Percentiles rank a stretch among this genome's conserved stretches.
These are phyloP conservation scores for Leccinum longicurvipes DNA, from an alignment of 768 basidiomycete species.

Conservation along the genomic window DNA sequence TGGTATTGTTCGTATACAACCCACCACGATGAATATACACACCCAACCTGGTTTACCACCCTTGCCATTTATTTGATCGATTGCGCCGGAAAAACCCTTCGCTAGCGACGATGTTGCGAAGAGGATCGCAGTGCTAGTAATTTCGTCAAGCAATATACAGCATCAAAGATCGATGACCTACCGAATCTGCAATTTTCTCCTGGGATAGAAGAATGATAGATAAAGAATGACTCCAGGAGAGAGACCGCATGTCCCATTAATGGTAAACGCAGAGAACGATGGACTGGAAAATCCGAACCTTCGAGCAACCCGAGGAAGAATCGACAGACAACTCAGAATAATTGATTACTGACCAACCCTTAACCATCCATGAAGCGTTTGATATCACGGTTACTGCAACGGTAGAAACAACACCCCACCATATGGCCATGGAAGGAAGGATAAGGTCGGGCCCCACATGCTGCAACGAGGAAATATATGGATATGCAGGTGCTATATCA, in stretches of 20 bases:
- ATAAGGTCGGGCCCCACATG: slow-evolving; percentile 50
- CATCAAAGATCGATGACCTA: not conserved
- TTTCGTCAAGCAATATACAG: not conserved
- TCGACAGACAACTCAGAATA: slow-evolving; percentile 54
- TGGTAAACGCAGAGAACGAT: slow-evolving; percentile 1
- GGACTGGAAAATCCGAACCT: slow-evolving; percentile 34
- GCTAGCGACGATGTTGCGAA: slow-evolving; percentile 47
- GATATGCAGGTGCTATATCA: not conserved
- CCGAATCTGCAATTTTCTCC: slow-evolving; percentile 25
- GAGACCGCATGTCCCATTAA: slow-evolving; percentile 45
- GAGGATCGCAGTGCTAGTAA: slow-evolving; percentile 35
- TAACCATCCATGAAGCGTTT: not conserved
- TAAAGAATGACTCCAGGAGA: slow-evolving; percentile 58
- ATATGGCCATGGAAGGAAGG: slow-evolving; percentile 56
- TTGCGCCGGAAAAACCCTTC: slow-evolving; percentile 58
- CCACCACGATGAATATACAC: slow-evolving; percentile 57
- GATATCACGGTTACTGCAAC: not conserved
- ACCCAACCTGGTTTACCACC: slow-evolving; percentile 54
- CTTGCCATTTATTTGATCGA: slow-evolving; percentile 52
- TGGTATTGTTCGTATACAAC: not conserved
- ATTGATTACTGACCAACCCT: slow-evolving; percentile 45
- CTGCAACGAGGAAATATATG: slow-evolving; percentile 17
- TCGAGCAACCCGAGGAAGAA: slow-evolving; percentile 54
- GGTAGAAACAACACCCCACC: slow-evolving; percentile 63
- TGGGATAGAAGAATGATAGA: slow-evolving; percentile 48